Evolutionary conservation across 2,329 filamentous ascomycete genomes (phyloP), one percentile per base, ranked within the genome.

Genomic region (Myriosclerotinia duriaeana): DNA sequence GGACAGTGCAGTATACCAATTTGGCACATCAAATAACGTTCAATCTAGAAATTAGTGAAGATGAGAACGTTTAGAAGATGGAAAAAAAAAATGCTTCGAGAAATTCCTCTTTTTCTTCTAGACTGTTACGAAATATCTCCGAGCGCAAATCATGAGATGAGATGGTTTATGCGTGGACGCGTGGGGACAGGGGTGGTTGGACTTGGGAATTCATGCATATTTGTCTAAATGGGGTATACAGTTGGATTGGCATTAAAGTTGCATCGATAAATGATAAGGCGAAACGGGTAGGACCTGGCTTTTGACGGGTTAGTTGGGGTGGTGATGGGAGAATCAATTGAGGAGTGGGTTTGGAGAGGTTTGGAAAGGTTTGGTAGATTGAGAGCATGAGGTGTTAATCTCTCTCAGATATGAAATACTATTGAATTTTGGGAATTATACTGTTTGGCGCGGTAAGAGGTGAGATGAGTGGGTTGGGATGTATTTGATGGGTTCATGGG

Each of bases 321-420:
- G 11, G 26, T 46, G 30, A 34, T 56, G 11, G 54, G 36, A 53
- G 54, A 20, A 20, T 56, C 9, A 34, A 34, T 34, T 34, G 30
- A 34, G 30, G 30, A 34, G 8, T 46, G 44, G 44, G 17, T 46
- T 22, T 46, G 5, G 40, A 11, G 22, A 20, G 38, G 53, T 11
- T 59, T 30, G 55, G 40, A 53, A 6, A 20, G 42, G 20, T 15
- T 22, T 12, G 53, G 11, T 48, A 30, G 62, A 42, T 56, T 40
- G 6, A 12, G 53, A 36, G 62, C 62, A 65, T 65, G 62, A 65
- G 53, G 30, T 22, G 26, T 20, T 42, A 65, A 65, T 65, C 34
- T 65, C 62, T 36, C 8, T 22, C 30, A 36, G 53, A 50, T 56
- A 60, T 60, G 58, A 36, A 38, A 20, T 3, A 11, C 30, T 50